Conservation (phyloP, 2,329 filamentous ascomycete genomes). For the Coniochaeta pulveracea region DNA sequence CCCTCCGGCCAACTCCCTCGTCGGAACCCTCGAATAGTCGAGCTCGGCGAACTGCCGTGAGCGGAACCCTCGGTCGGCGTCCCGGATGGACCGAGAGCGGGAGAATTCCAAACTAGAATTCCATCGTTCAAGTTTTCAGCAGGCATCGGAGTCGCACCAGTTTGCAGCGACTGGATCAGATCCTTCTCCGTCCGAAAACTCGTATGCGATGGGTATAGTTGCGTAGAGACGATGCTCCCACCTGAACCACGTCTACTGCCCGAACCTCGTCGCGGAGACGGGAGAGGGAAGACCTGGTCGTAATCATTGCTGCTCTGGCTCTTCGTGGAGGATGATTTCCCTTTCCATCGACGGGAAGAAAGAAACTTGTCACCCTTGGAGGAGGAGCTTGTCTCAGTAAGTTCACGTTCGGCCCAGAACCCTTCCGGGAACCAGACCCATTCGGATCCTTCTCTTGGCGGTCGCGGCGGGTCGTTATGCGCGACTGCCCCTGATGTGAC, state of each 20-base stretch:
- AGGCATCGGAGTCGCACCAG: too few species aligned
- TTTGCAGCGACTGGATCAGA: neutral
- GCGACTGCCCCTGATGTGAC: neutral
- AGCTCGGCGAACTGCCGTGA: neutral
- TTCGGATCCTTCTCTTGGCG: slow-evolving; percentile 41
- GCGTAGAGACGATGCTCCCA: neutral
- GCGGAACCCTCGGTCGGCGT: neutral
- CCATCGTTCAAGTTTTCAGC: too few species aligned
- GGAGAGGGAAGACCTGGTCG: neutral
- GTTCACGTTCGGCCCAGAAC: slow-evolving; percentile 50
- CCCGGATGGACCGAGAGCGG: neutral
- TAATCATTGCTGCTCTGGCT: neutral
- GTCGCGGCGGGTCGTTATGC: slow-evolving; percentile 45
- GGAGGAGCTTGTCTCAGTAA: slow-evolving; percentile 9
- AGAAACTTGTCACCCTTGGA: slow-evolving; percentile 10
- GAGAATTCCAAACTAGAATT: too few species aligned
- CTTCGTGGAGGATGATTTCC: slow-evolving; percentile 8
- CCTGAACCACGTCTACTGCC: slow-evolving; percentile 1
- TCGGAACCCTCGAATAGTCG: neutral
- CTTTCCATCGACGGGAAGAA: slow-evolving; percentile 25
- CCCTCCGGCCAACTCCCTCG: slow-evolving; percentile 2
- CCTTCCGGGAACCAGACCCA: slow-evolving; percentile 54
- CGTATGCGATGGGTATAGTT: slow-evolving; percentile 1
- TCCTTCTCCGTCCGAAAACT: slow-evolving; percentile 1
- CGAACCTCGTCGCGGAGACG: neutral